A percentile compares a stretch with the other conserved stretches of the same genome.
phyloP scores from a whole-genome alignment of 257 asterid species.

The Echites panduratus region DNA sequence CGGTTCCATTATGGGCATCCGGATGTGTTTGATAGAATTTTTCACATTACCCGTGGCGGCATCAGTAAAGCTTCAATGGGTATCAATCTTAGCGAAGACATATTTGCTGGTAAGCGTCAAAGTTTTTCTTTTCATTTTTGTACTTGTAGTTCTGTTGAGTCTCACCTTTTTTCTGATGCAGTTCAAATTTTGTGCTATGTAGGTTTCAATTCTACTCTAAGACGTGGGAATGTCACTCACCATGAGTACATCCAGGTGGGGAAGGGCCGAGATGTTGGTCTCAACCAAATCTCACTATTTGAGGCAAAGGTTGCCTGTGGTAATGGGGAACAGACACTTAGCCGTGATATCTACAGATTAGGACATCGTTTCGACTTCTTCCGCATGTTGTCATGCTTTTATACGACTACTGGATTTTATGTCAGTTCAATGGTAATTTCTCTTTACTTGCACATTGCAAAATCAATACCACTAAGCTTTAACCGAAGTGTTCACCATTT shows the following conservation, averaged over 20 bases:
- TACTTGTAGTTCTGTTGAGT: background rate
- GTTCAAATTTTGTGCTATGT: slow-evolving; percentile 15
- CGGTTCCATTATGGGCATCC: slow-evolving; percentile 99
- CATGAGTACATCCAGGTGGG: slow-evolving; percentile 96
- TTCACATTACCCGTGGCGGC: slow-evolving; percentile 98
- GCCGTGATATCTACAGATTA: slow-evolving; percentile 91
- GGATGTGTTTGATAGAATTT: slow-evolving; percentile 88
- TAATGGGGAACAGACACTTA: slow-evolving; percentile 90
- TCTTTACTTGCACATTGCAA: slow-evolving; percentile 1
- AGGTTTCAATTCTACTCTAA: slow-evolving; percentile 87
- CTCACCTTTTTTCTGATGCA: background rate
- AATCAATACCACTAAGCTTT: too few species aligned
- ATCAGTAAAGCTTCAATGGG: slow-evolving; percentile 94
- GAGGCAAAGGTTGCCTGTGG: slow-evolving; percentile 99
- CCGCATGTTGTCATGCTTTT: slow-evolving; percentile 85
- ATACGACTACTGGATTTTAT: slow-evolving; percentile 86
- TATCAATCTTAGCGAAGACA: slow-evolving; percentile 95
- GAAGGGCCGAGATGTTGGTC: slow-evolving; percentile 95
- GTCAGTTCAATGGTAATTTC: slow-evolving; percentile 81
- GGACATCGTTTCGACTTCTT: slow-evolving; percentile 97
- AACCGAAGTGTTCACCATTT: background rate
- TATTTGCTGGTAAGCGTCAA: slow-evolving; percentile 81
- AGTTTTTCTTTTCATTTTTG: slow-evolving; percentile 12
- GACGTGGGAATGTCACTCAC: slow-evolving; percentile 90
- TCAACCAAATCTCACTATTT: slow-evolving; percentile 89